These are phyloP conservation scores for Cercospora citrullina DNA, from an alignment of 2,329 filamentous ascomycete species.

Conservation along the genomic window DNA sequence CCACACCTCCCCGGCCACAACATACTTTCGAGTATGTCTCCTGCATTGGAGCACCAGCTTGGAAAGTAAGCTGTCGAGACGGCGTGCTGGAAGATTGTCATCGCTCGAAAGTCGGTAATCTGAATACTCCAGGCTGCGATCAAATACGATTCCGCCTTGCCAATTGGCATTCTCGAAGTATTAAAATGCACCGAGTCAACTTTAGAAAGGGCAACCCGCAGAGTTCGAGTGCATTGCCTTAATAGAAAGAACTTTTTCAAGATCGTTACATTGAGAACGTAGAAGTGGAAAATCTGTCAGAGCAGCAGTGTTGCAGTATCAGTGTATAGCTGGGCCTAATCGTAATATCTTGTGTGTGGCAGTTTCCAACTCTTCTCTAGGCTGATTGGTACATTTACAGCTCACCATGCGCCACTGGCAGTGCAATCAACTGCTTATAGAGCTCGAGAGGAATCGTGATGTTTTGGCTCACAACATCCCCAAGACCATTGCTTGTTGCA, in stretches of 20 bases:
- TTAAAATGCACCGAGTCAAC: not conserved
- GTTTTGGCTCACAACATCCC: slow-evolving; percentile 16
- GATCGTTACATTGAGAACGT: not conserved
- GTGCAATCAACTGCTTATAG: slow-evolving; percentile 24
- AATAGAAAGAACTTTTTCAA: not conserved
- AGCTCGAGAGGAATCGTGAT: slow-evolving; percentile 23
- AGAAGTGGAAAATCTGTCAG: not conserved
- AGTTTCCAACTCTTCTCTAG: not conserved
- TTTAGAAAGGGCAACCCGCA: not conserved
- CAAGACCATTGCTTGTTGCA: slow-evolving; percentile 23
- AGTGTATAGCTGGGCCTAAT: not conserved
- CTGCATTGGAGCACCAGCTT: not conserved
- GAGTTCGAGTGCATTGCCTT: not conserved
- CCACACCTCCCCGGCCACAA: not conserved
- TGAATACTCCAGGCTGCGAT: not conserved
- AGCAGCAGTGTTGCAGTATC: not conserved
- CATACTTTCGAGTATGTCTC: not conserved
- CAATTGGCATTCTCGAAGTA: not conserved
- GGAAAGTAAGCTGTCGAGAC: not conserved
- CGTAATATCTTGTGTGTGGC: not conserved
- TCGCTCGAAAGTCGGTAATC: not conserved
- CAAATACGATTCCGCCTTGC: not conserved
- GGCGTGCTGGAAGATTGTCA: not conserved
- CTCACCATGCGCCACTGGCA: slow-evolving; percentile 11
- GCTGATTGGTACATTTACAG: not conserved